phyloP scores from a whole-genome alignment of 345 rosid species.

The Moringa oleifera region DNA sequence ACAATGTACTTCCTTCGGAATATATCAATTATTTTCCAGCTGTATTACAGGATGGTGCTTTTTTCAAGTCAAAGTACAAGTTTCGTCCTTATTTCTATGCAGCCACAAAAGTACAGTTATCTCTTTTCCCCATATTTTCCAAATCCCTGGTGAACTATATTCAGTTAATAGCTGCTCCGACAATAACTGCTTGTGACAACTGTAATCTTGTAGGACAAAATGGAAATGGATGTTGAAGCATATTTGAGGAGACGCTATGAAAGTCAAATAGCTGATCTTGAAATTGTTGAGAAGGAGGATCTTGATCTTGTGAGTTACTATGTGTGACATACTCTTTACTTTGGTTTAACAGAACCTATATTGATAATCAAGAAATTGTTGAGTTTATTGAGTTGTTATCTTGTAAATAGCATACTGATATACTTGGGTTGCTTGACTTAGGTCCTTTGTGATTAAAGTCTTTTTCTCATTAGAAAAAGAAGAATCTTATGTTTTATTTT shows the following conservation, averaged over 20 bases:
- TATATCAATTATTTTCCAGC: constrained; percentile 6
- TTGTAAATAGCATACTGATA: no score
- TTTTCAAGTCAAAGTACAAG: constrained; percentile 84
- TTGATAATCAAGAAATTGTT: no score
- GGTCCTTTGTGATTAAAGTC: no score
- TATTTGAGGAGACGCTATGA: constrained; percentile 78
- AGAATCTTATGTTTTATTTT: not conserved
- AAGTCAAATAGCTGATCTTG: constrained; percentile 71
- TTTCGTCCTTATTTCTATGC: constrained; percentile 89
- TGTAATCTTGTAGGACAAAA: constrained; percentile 39
- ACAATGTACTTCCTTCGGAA: not conserved
- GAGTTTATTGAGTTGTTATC: no score
- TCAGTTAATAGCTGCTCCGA: not conserved
- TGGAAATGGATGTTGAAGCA: constrained; percentile 92
- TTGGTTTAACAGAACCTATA: no score
- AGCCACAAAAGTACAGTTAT: constrained; percentile 58
- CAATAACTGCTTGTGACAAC: constrained; percentile 3
- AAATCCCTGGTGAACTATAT: constrained; percentile 5
- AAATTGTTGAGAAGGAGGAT: constrained; percentile 79
- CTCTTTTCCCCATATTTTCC: not conserved
- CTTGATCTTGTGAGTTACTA: constrained; percentile 86
- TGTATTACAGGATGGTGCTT: constrained; percentile 64
- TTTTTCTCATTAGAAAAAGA: not conserved
- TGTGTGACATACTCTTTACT: no score
- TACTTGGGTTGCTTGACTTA: no score